Percentiles rank a stretch among this genome's conserved stretches.
These are phyloP conservation scores for Pseudogymnoascus sp. DNA, from an alignment of 2,329 filamentous ascomycete genomes.

Conservation along the genomic window DNA sequence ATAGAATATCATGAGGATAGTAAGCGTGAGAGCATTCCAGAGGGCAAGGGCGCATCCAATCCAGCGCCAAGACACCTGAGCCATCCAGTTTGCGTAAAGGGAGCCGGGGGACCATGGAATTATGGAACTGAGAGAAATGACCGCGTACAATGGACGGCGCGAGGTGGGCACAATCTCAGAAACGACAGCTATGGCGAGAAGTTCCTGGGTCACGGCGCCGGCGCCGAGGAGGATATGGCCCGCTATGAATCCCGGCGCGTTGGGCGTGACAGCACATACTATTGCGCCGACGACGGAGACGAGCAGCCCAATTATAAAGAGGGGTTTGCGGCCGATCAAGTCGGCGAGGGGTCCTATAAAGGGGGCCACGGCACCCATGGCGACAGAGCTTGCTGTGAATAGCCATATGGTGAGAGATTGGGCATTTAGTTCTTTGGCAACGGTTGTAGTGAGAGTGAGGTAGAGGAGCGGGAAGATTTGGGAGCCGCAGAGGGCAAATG, in stretches of 20 bases:
- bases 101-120: conserved; percentile 10
- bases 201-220: conserved; percentile 10
- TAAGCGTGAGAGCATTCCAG: conserved; percentile 34
- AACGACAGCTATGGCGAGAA: conserved; percentile 10
- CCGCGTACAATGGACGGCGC: conserved; percentile 9
- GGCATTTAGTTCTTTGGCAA: conserved; percentile 7
- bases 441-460: not conserved
- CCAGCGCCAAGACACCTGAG: conserved; percentile 33
- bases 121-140: conserved; percentile 5
- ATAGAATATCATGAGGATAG: conserved; percentile 35
- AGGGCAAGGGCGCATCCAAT: conserved; percentile 34
- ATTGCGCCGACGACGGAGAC: conserved; percentile 14
- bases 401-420: conserved; percentile 16
- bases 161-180: conserved; percentile 11
- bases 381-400: conserved; percentile 13
- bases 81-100: conserved; percentile 24
- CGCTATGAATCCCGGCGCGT: conserved; percentile 13
- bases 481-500: conserved; percentile 12
- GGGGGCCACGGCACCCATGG: conserved; percentile 16
- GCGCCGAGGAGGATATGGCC: conserved; percentile 9
- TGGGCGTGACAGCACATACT: conserved; percentile 15
- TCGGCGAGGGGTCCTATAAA: conserved; percentile 19
- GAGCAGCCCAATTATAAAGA: conserved; percentile 13
- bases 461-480: conserved; percentile 9
- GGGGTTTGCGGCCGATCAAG: conserved; percentile 15